Conservation (phyloP, 768 basidiomycete species). For the Boletus speciosus region DNA sequence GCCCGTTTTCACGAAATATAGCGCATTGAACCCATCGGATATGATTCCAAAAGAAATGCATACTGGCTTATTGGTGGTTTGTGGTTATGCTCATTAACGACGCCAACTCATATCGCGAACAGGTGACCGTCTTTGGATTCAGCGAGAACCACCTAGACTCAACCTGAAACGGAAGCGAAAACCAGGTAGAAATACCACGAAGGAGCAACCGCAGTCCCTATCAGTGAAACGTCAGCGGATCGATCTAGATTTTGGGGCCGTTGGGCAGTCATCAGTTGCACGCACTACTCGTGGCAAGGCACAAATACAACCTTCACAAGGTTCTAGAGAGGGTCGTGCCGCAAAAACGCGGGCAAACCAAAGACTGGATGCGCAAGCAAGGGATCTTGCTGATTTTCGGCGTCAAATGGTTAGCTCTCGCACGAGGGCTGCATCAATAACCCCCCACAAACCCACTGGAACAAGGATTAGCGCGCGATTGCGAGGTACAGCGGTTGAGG, state of each 20-base stretch:
- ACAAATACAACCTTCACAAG: conserved; percentile 19
- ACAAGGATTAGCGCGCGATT: conserved; percentile 67
- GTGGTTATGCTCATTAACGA: conserved; percentile 1
- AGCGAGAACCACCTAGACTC: conserved; percentile 59
- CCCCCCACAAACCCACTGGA: conserved; percentile 41
- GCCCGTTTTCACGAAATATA: conserved; percentile 27
- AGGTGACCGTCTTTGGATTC: conserved; percentile 87
- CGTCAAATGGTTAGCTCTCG: conserved; percentile 36
- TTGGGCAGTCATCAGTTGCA: conserved; percentile 4
- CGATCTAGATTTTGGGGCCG: background rate
- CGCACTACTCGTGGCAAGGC: conserved; percentile 15
- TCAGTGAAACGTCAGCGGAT: conserved; percentile 28
- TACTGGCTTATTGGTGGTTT: conserved; percentile 85
- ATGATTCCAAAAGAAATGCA: conserved; percentile 71
- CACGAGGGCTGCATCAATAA: conserved; percentile 7
- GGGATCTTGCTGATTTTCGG: conserved; percentile 61
- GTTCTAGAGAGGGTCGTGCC: conserved; percentile 51
- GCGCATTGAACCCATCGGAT: conserved; percentile 85
- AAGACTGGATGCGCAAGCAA: conserved; percentile 65
- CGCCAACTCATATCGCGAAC: conserved; percentile 1
- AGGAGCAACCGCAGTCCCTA: conserved; percentile 15
- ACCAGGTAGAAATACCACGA: conserved; percentile 23
- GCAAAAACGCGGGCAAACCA: conserved; percentile 72
- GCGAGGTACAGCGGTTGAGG: conserved; percentile 49
- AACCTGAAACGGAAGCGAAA: conserved; percentile 42